Base-by-base conservation (phyloP, 1,284 basidiomycete genomes). In the Cryptococcus sp. region DNA sequence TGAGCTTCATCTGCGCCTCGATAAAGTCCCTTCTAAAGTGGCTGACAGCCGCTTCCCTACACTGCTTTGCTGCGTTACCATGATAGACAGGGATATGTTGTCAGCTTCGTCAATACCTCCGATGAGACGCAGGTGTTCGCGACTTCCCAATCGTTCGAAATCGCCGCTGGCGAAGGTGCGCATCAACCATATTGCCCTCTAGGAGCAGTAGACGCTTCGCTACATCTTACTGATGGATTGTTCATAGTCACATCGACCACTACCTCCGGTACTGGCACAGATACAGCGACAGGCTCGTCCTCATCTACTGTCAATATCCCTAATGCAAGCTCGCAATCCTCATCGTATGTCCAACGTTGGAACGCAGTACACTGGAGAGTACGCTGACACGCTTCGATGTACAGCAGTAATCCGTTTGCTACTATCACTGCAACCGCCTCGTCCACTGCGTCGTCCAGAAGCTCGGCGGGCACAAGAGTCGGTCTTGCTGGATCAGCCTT, bases 21-120 rank as follows among this genome's bases (percentile, higher is more conserved):
- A 25, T 22, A 35, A 7, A 31, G 20, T 31, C 48, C n/a, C 35
- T 19, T 20, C 46, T 7, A 47, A 15, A n/a, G 35, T 23, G 23
- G 31, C 22, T 42, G 40, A 48, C 25, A 25, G 25, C 25, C 25
- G 25, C 25, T 25, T 19, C 41, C 44, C 16, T 16, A 25, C 20
- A 5, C 20, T 38, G 55, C 25, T 3, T 25, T 25, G 25, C 25
- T 25, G 25, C 25, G 25, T 25, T 25, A 25, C 25, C 25, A 6
- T 25, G 1, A 1, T 25, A 71, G 69, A 1, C 39, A 56, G 55
- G 77, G 75, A 50, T 84, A 82, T 71, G 66, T 73, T 44, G 80
- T 84, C 40, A 68, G 73, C 57, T 81, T 84, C 55, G 78, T 81
- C 54, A 83, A 82, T 71, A 76, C 80, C 17, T 67, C 71, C 41